Conservation (phyloP, 805 yeast species). For the Wilhelminamyces savonicus region DNA sequence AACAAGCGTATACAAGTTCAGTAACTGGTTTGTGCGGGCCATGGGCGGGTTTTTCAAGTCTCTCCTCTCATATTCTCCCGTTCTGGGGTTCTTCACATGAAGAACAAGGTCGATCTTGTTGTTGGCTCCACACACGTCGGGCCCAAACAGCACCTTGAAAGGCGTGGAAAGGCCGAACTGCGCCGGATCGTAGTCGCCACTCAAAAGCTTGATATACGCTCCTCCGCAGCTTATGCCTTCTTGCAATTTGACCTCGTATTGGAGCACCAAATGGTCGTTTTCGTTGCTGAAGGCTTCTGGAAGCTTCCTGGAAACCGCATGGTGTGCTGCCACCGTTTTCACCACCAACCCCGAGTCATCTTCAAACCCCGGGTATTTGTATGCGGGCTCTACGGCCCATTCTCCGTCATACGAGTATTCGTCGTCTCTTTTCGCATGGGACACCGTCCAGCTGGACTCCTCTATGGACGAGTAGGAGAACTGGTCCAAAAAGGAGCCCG, state of each 20-base stretch:
- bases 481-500: conserved; percentile 59
- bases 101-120: conserved; percentile 78
- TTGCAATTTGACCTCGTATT: conserved; percentile 85
- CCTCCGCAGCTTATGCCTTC: conserved; percentile 82
- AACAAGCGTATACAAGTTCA: conserved; percentile 73
- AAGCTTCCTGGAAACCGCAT: conserved; percentile 69
- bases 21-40: conserved; percentile 48
- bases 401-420: conserved; percentile 60
- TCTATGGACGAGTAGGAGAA: conserved; percentile 30
- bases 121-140: conserved; percentile 80
- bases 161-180: conserved; percentile 63
- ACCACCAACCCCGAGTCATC: conserved; percentile 75
- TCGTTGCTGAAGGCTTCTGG: conserved; percentile 53
- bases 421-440: conserved; percentile 45
- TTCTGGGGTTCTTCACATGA: conserved; percentile 47
- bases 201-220: conserved; percentile 74
- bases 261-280: conserved; percentile 67
- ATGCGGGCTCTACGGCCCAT: conserved; percentile 64
- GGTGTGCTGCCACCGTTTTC: conserved; percentile 70
- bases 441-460: conserved; percentile 39
- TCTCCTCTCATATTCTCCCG: conserved; percentile 61
- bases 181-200: conserved; percentile 30
- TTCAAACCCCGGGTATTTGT: conserved; percentile 46
- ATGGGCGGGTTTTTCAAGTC: conserved; percentile 64
- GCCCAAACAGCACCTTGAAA: conserved; percentile 89